These are phyloP conservation scores for Saccharomyces mikatae DNA, from an alignment of 805 yeast genomes.

Conservation along the genomic window DNA sequence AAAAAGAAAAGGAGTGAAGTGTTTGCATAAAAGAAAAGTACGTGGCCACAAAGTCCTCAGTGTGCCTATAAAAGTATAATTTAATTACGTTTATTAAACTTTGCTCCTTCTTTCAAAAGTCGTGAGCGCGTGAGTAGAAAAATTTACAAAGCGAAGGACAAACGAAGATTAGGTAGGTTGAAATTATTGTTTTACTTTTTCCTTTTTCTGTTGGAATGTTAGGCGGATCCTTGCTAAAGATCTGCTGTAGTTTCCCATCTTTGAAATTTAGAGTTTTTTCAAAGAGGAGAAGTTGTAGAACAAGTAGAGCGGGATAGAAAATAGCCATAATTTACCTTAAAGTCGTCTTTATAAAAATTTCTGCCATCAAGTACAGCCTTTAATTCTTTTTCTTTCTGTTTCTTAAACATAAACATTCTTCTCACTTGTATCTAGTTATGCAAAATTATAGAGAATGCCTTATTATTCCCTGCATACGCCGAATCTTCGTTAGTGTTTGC, in stretches of 20 bases:
- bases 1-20: neutral
- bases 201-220: neutral
- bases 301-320: neutral
- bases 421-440: neutral
- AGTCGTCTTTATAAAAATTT: neutral
- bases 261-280: neutral
- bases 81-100: neutral
- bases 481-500: neutral
- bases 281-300: neutral
- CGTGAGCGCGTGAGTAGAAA: neutral
- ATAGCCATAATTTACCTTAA: neutral
- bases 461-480: neutral
- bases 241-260: neutral
- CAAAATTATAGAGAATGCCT: neutral
- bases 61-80: neutral
- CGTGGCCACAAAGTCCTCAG: neutral
- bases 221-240: neutral
- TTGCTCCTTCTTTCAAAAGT: neutral
- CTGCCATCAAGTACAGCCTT: neutral
- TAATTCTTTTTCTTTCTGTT: neutral
- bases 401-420: neutral
- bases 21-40: neutral
- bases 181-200: neutral
- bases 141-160: neutral
- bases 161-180: neutral